A percentile compares a stretch with the other conserved stretches of the same genome.
These are phyloP conservation scores for Aspergillus hiratsukae DNA, from an alignment of 2,329 filamentous ascomycete genomes.

Conservation along the genomic window DNA sequence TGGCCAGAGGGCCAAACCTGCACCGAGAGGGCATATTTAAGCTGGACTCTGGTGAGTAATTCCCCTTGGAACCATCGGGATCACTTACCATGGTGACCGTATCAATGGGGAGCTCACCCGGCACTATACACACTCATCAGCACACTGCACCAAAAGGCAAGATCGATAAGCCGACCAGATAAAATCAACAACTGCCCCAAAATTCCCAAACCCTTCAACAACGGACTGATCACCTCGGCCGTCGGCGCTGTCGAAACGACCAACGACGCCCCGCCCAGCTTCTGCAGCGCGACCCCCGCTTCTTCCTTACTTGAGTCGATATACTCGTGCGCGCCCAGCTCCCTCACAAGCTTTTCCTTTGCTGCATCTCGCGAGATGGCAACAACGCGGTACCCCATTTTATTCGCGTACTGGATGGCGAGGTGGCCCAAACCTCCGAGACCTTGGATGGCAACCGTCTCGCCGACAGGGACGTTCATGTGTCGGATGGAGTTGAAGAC, in stretches of 20 bases:
- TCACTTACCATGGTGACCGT: constrained; percentile 14
- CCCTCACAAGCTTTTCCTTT: constrained; percentile 52
- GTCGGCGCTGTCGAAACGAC: constrained; percentile 39
- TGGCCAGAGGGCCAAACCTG: constrained; percentile 53
- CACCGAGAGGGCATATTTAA: constrained; percentile 46
- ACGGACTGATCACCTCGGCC: constrained; percentile 27
- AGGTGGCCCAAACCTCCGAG: constrained; percentile 52
- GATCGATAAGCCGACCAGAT: constrained; percentile 22
- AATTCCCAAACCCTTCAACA: constrained; percentile 32
- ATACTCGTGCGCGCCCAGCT: constrained; percentile 56
- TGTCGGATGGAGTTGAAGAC: constrained; percentile 48
- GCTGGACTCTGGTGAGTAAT: constrained; percentile 24
- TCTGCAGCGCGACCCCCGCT: constrained; percentile 29
- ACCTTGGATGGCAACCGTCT: constrained; percentile 49
- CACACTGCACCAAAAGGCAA: background rate
- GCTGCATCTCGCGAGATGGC: constrained; percentile 46
- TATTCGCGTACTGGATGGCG: constrained; percentile 50
- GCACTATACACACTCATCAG: constrained; percentile 1
- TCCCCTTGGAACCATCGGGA: constrained; percentile 1
- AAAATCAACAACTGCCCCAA: constrained; percentile 35
- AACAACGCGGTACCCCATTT: constrained; percentile 51
- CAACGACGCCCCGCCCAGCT: constrained; percentile 32
- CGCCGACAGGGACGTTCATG: constrained; percentile 44
- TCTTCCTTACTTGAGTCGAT: constrained; percentile 38
- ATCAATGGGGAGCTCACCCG: constrained; percentile 12